phyloP scores from a whole-genome alignment of 495 filamentous ascomycete genomes.

The Talaromyces nanjingensis region DNA sequence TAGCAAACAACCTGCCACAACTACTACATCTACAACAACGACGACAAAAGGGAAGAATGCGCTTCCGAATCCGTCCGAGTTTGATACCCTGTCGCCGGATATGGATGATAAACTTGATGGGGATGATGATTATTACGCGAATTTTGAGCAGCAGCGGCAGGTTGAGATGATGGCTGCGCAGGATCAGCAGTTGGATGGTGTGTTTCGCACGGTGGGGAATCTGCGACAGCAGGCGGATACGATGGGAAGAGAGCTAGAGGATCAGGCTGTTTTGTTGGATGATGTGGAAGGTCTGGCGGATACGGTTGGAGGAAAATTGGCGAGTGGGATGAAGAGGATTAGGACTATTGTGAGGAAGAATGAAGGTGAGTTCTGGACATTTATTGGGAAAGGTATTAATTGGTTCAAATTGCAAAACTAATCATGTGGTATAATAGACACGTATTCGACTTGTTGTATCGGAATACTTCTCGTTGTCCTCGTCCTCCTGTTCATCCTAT shows the following conservation, averaged over 20 bases:
- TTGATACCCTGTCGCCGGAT: constrained; percentile 38
- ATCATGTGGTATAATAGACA: constrained; percentile 45
- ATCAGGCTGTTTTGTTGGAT: constrained; percentile 76
- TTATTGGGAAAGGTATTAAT: background rate
- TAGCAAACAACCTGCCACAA: constrained; percentile 38
- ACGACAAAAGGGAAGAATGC: constrained; percentile 21
- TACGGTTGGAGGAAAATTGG: constrained; percentile 77
- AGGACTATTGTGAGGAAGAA: constrained; percentile 80
- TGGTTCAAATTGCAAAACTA: constrained; percentile 7
- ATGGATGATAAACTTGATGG: constrained; percentile 9
- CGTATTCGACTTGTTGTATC: constrained; percentile 88
- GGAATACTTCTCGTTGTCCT: constrained; percentile 76
- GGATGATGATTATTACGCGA: constrained; percentile 67
- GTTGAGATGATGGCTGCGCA: constrained; percentile 89
- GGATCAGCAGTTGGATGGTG: constrained; percentile 85
- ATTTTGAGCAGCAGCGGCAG: constrained; percentile 89
- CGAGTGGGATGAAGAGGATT: constrained; percentile 79
- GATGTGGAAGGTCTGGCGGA: constrained; percentile 76
- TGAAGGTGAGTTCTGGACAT: constrained; percentile 58
- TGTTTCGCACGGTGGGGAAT: constrained; percentile 88
- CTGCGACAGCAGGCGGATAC: constrained; percentile 81
- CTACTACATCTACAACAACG: constrained; percentile 11
- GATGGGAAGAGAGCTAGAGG: constrained; percentile 93
- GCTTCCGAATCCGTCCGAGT: constrained; percentile 67
- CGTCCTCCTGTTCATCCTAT: constrained; percentile 72